A percentile compares a stretch with the other conserved stretches of the same genome.
Evolutionary conservation across 805 yeast genomes (phyloP).

Genomic region (Sugiyamaella mastotermitis): DNA sequence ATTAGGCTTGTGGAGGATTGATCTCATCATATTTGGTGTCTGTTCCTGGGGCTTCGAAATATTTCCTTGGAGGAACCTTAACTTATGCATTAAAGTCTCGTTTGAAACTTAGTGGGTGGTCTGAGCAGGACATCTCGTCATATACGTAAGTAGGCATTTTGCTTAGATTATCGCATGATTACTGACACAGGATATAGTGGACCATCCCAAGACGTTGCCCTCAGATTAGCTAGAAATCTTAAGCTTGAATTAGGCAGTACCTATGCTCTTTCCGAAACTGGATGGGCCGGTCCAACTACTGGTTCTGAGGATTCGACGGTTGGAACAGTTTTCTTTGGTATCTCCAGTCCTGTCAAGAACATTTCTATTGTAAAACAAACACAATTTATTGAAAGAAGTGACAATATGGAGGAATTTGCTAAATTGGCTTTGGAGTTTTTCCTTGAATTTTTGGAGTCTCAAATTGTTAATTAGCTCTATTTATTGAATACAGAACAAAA

Average conservation of each 20-base stretch:
- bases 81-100: slow-evolving; percentile 74
- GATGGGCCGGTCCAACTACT: slow-evolving; percentile 56
- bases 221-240: slow-evolving; percentile 70
- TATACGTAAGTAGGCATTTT: too few relatives aligned
- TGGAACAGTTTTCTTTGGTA: slow-evolving; percentile 69
- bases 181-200: slow-evolving; percentile 44
- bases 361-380: slow-evolving; percentile 42
- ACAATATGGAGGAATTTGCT: slow-evolving; percentile 76
- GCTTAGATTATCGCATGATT: slow-evolving; percentile 1
- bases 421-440: slow-evolving; percentile 56
- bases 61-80: slow-evolving; percentile 78
- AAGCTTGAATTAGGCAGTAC: slow-evolving; percentile 78
- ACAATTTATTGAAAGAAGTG: slow-evolving; percentile 45
- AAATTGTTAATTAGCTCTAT: too few relatives aligned
- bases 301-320: slow-evolving; percentile 32
- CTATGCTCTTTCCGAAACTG: slow-evolving; percentile 77
- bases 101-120: slow-evolving; percentile 73
- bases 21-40: slow-evolving; percentile 74
- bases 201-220: slow-evolving; percentile 70
- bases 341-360: slow-evolving; percentile 55
- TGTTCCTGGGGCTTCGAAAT: slow-evolving; percentile 78
- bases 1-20: slow-evolving; percentile 76
- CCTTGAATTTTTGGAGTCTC: slow-evolving; percentile 39
- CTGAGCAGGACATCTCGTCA: slow-evolving; percentile 55
- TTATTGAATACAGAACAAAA: too few relatives aligned